phyloP scores from a whole-genome alignment of 2,329 filamentous ascomycete species.

The Epichloe gansuensis region DNA sequence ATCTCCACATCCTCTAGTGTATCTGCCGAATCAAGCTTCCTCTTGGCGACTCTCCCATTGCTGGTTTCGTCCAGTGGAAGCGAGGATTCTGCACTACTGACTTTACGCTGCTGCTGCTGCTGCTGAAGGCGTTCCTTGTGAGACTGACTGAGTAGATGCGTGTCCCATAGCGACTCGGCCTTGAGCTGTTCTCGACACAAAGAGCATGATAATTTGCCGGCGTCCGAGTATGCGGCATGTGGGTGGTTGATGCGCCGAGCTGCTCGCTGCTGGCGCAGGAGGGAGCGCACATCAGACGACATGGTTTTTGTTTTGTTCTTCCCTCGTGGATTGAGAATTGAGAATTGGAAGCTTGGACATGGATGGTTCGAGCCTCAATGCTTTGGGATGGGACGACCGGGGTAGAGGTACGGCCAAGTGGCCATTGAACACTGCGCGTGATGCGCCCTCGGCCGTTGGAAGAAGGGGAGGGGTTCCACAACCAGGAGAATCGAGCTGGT shows the following conservation, averaged over 20 bases:
- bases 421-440: no score
- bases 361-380: no score
- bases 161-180: constrained; percentile 55
- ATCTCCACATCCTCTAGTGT: constrained; percentile 23
- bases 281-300: constrained; percentile 61
- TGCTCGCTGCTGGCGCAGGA: constrained; percentile 67
- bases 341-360: no score
- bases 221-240: constrained; percentile 53
- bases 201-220: constrained; percentile 55
- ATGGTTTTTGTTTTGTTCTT: constrained; percentile 30
- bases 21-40: constrained; percentile 19
- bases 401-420: no score
- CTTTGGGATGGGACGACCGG: no score
- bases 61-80: constrained; percentile 7
- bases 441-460: no score
- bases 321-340: no score
- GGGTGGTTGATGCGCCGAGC: constrained; percentile 62
- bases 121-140: constrained; percentile 23
- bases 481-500: no score
- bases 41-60: constrained; percentile 15
- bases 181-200: constrained; percentile 54
- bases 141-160: constrained; percentile 39
- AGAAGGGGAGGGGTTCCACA: no score
- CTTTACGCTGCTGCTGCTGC: constrained; percentile 4
- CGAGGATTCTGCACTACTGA: constrained; percentile 8